Evolutionary conservation across 2,329 filamentous ascomycete genomes (phyloP).

Genomic region (Polychaeton citri): DNA sequence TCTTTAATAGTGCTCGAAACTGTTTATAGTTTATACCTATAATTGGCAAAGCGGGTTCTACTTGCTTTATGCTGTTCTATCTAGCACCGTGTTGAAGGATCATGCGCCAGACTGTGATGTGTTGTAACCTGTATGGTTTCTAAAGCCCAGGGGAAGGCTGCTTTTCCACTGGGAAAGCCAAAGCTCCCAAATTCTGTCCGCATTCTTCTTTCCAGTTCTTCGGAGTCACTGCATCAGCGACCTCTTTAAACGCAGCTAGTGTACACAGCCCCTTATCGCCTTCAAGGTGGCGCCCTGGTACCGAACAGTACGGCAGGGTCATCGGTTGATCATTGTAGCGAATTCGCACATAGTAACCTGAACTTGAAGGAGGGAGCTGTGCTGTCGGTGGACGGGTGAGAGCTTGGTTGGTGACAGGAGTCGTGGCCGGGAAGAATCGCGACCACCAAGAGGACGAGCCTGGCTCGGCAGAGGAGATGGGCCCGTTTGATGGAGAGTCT

Average conservation of each 20-base stretch:
- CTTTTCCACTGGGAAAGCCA: slow-evolving; percentile 32
- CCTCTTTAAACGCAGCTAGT: slow-evolving; percentile 77
- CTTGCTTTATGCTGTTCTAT: too few relatives aligned
- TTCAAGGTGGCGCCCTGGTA: slow-evolving; percentile 65
- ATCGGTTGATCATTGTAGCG: slow-evolving; percentile 83
- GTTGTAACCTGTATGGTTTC: too few relatives aligned
- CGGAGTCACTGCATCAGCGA: slow-evolving; percentile 84
- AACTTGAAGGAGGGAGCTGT: slow-evolving; percentile 44
- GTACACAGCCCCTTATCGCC: slow-evolving; percentile 88
- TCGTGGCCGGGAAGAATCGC: slow-evolving; percentile 12
- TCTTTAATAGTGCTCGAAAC: too few relatives aligned
- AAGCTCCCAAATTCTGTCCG: slow-evolving; percentile 41
- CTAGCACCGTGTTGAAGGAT: too few relatives aligned
- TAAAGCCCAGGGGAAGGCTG: not conserved
- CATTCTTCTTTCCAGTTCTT: slow-evolving; percentile 60
- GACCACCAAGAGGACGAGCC: slow-evolving; percentile 15
- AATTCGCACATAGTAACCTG: slow-evolving; percentile 75
- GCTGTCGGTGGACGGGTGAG: slow-evolving; percentile 40
- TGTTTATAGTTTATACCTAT: too few relatives aligned
- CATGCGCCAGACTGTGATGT: too few relatives aligned
- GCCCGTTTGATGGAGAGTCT: slow-evolving; percentile 8
- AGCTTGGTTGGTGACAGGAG: slow-evolving; percentile 2
- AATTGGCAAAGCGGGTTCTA: too few relatives aligned
- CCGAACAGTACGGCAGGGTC: slow-evolving; percentile 66
- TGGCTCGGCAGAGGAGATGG: slow-evolving; percentile 7